Evolutionary conservation across 768 basidiomycete genomes (phyloP).

Genomic region (Arthromyces matolae): DNA sequence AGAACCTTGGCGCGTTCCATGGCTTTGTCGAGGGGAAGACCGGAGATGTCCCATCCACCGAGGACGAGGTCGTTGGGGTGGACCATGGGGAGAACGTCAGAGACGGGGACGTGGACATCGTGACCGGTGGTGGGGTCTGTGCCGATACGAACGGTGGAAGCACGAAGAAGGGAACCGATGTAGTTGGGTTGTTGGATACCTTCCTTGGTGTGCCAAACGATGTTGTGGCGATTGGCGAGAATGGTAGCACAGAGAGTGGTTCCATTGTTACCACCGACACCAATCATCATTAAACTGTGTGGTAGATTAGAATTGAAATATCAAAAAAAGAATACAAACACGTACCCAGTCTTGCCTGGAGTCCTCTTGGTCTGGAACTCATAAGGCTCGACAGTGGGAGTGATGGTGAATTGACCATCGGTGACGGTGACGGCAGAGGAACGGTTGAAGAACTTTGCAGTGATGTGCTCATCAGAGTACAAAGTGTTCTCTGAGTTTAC

Average conservation of each 20-base stretch:
- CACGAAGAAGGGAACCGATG: conserved; percentile 93
- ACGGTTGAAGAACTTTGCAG: conserved; percentile 77
- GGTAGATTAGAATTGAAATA: conserved; percentile 4
- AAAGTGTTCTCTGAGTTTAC: conserved; percentile 79
- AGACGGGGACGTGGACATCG: conserved; percentile 90
- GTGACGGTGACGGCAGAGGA: conserved; percentile 66
- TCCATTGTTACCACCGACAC: conserved; percentile 97
- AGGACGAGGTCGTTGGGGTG: conserved; percentile 97
- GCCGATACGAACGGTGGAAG: conserved; percentile 91
- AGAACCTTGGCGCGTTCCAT: conserved; percentile 93
- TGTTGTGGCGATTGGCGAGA: conserved; percentile 92
- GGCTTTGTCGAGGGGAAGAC: conserved; percentile 78
- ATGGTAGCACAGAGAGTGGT: conserved; percentile 91
- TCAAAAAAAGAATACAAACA: conserved; percentile 1
- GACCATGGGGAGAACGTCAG: conserved; percentile 93
- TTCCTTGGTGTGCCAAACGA: conserved; percentile 90
- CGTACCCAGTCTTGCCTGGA: conserved; percentile 90
- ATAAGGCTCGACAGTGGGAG: conserved; percentile 73
- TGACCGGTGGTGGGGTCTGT: conserved; percentile 74
- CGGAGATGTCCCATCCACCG: conserved; percentile 98
- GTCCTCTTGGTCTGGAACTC: conserved; percentile 89
- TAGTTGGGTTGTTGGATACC: conserved; percentile 95
- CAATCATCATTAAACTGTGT: conserved; percentile 90
- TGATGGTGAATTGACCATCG: conserved; percentile 74
- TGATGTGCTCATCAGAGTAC: conserved; percentile 82